Conservation (phyloP, 306 rosid species). For the Pachyrhizus erosus region DNA sequence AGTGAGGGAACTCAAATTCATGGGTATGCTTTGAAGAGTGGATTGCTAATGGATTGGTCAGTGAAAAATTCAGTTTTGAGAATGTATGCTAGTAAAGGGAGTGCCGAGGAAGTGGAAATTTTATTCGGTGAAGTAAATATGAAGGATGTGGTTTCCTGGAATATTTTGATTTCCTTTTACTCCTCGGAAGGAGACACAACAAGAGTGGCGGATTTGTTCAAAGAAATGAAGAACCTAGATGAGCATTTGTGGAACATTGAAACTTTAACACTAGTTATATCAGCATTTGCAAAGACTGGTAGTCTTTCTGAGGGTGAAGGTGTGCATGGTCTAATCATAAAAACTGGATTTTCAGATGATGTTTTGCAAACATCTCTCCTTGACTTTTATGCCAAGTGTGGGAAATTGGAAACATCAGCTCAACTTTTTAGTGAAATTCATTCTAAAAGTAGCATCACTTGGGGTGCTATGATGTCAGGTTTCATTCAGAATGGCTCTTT, state of each 20-base stretch:
- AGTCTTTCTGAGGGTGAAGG: conserved; percentile 53
- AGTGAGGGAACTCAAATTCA: conserved; percentile 53
- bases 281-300: conserved; percentile 52
- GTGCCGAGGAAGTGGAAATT: conserved; percentile 45
- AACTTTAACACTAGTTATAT: conserved; percentile 55
- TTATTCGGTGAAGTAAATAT: conserved; percentile 49
- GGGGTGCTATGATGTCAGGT: conserved; percentile 66
- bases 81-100: conserved; percentile 53
- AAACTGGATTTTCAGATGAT: conserved; percentile 59
- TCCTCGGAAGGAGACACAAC: conserved; percentile 41
- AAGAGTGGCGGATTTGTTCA: conserved; percentile 46
- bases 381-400: conserved; percentile 61
- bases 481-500: conserved; percentile 58
- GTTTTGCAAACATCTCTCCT: conserved; percentile 57
- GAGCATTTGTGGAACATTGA: conserved; percentile 37
- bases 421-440: conserved; percentile 50
- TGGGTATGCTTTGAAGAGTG: conserved; percentile 55
- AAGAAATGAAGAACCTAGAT: conserved; percentile 43
- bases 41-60: conserved; percentile 46
- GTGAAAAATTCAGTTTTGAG: conserved; percentile 57
- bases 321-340: conserved; percentile 49
- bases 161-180: conserved; percentile 52
- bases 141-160: conserved; percentile 59
- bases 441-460: conserved; percentile 48
- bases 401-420: conserved; percentile 47